Conservation (phyloP, 2,329 filamentous ascomycete species). For the Pseudocercospora vitis region DNA sequence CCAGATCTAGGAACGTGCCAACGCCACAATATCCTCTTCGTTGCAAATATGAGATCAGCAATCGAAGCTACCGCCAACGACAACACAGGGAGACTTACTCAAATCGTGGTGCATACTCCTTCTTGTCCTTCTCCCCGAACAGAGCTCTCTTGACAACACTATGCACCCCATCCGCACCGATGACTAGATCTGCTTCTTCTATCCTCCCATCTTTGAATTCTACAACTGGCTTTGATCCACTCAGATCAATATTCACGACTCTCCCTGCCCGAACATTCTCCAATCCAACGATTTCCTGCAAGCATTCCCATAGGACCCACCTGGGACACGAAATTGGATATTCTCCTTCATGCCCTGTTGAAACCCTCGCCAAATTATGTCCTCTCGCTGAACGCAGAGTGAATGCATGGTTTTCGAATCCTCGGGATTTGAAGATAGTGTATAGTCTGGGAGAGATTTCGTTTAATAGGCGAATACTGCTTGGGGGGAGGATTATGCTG, state of each 20-base stretch:
- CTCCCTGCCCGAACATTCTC: constrained; percentile 6
- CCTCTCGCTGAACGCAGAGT: constrained; percentile 11
- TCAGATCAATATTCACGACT: constrained; percentile 10
- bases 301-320: constrained; percentile 12
- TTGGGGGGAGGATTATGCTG: constrained; percentile 12
- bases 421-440: constrained; percentile 7
- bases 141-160: constrained; percentile 33
- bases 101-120: constrained; percentile 35
- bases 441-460: constrained; percentile 6
- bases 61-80: too few species aligned
- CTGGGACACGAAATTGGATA: constrained; percentile 8
- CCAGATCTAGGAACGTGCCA: constrained; percentile 31
- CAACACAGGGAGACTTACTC: constrained; percentile 13
- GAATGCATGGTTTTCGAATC: constrained; percentile 12
- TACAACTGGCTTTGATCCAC: background rate
- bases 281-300: constrained; percentile 5
- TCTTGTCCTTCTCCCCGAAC: constrained; percentile 38
- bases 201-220: constrained; percentile 17
- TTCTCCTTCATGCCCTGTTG: constrained; percentile 3
- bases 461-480: constrained; percentile 6
- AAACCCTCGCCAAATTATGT: constrained; percentile 1
- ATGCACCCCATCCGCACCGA: constrained; percentile 28
- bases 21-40: constrained; percentile 10
- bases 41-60: constrained; percentile 12
- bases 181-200: constrained; percentile 20